A percentile compares a stretch with the other conserved stretches of the same genome.
phyloP scores from a whole-genome alignment of 2,329 filamentous ascomycete genomes.

The Chaetothyriales sp. region DNA sequence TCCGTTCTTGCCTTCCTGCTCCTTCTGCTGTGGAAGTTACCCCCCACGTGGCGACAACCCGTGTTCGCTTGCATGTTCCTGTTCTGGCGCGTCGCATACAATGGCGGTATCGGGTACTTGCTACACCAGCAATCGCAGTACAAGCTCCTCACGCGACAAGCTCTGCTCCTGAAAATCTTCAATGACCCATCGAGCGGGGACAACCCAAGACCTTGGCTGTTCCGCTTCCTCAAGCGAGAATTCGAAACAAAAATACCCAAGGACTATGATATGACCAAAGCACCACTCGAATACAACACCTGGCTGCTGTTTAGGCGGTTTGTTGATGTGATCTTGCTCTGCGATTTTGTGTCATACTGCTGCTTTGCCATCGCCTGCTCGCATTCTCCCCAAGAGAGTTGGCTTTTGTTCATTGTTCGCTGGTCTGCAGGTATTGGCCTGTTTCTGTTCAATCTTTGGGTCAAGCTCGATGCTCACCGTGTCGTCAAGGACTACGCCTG shows the following conservation, averaged over 20 bases:
- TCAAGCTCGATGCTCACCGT: conserved; percentile 92
- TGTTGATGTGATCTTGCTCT: conserved; percentile 96
- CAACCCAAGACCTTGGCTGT: conserved; percentile 71
- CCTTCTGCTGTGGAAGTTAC: conserved; percentile 58
- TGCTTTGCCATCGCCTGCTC: conserved; percentile 86
- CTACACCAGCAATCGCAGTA: conserved; percentile 84
- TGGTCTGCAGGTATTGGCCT: conserved; percentile 68
- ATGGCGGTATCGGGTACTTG: conserved; percentile 81
- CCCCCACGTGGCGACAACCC: conserved; percentile 54
- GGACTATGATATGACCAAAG: conserved; percentile 86
- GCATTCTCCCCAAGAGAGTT: conserved; percentile 58
- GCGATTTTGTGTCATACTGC: conserved; percentile 94
- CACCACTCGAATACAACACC: conserved; percentile 95
- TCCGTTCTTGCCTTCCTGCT: conserved; percentile 64
- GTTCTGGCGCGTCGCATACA: conserved; percentile 87
- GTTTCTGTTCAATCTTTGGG: conserved; percentile 92
- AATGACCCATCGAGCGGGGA: conserved; percentile 66
- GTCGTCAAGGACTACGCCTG: conserved; percentile 98
- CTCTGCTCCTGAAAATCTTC: conserved; percentile 72
- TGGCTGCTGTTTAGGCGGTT: conserved; percentile 94
- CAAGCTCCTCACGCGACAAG: conserved; percentile 74
- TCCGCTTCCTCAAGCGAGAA: conserved; percentile 72
- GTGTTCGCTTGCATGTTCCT: conserved; percentile 73
- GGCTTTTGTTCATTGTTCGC: conserved; percentile 54
- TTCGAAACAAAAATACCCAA: conserved; percentile 87